These are phyloP conservation scores for Diaporthe sp. DNA, from an alignment of 2,329 filamentous ascomycete genomes.

Conservation along the genomic window DNA sequence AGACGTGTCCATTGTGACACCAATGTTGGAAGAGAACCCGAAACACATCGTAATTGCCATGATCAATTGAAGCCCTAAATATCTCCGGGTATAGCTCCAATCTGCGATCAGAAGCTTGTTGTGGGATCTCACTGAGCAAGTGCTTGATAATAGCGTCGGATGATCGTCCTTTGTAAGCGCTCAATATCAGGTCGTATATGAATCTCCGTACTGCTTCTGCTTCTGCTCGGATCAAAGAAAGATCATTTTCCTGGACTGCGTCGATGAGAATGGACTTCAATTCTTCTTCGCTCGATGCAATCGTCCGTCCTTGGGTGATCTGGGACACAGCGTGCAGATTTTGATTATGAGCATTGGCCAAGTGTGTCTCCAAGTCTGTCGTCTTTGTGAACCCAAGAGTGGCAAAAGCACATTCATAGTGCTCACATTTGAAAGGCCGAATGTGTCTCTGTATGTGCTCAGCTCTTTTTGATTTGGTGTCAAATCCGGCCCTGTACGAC, in stretches of 20 bases:
- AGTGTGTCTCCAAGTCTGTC: neutral
- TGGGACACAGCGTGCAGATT: neutral
- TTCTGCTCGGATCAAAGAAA: neutral
- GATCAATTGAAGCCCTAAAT: neutral
- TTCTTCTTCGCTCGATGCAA: neutral
- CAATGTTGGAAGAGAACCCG: neutral
- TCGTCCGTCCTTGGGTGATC: neutral
- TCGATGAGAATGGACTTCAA: neutral
- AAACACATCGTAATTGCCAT: neutral
- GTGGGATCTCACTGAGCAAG: neutral
- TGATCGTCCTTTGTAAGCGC: neutral
- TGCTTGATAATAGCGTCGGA: conserved; percentile 2
- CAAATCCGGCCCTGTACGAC: neutral
- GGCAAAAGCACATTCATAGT: neutral
- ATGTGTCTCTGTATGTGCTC: neutral
- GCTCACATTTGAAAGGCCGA: neutral
- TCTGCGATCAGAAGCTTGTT: neutral
- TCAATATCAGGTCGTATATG: neutral
- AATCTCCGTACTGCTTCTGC: neutral
- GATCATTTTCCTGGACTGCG: neutral
- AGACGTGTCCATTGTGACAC: too few relatives aligned
- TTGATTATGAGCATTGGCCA: neutral
- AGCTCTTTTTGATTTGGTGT: neutral
- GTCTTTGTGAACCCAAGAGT: neutral
- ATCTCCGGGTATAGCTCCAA: neutral